Base-by-base conservation (phyloP, 2,329 filamentous ascomycete species). In the Claviceps paspali region DNA sequence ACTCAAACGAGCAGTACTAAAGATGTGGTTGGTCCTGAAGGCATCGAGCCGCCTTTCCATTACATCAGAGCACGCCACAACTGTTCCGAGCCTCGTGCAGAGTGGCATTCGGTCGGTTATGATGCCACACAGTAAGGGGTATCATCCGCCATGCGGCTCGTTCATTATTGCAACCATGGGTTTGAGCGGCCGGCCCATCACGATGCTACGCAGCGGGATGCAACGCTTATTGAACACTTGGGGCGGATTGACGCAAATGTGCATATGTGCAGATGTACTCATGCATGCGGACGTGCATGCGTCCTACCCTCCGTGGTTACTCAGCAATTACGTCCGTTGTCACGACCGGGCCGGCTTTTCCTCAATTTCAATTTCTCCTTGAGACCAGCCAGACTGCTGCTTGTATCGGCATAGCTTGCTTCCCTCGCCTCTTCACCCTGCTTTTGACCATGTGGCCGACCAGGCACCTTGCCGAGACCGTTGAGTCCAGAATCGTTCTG, bases 301-400 rank as follows among this genome's bases (percentile, higher is more conserved):
- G n/a, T 21, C 10, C 24, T 22, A 24, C 8, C 21, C 21, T 8
- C 21, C 12, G 28, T 26, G 8, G 15, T 9, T 19, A 21, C 2
- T 26, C 24, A 19, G 5, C 23, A 35, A 28, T n/a, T n/a, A n/a
- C 14, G 14, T 15, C 8, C 14, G 22, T 17, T 12, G 6, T 24
- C 12, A 24, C 22, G 22, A 27, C 14, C 23, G 22, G n/a, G 29
- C n/a, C 15, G 24, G 17, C 9, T 29, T 28, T 26, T 37, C 32
- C 29, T 37, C 22, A 37, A 30, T 29, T 32, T 26, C 14, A 26
- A 14, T 26, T 26, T 37, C 29, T 27, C 35, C 17, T 19, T 37
- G 22, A 37, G 15, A 8, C 35, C 22, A 15, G 29, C 29, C 35
- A 32, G 22, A 27, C 29, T 37, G 23, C 17, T 27, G 6, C 10